Evolutionary conservation across 441 rosid genomes (phyloP).

Genomic region (Hura crepitans): DNA sequence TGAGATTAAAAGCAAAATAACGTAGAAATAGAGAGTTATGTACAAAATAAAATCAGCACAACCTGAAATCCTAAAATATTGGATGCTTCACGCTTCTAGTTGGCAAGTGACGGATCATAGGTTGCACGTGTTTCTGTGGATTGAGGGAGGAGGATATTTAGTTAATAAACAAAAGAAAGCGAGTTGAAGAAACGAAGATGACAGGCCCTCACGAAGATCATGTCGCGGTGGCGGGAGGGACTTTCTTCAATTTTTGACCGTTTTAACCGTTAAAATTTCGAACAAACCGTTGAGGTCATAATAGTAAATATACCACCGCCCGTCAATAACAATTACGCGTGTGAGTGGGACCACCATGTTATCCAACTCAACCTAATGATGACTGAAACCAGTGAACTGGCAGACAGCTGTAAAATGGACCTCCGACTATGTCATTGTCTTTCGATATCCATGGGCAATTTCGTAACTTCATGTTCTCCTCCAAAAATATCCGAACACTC

Average conservation of each 20-base stretch:
- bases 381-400: conserved; percentile 7
- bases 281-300: conserved; percentile 5
- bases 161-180: too few relatives aligned
- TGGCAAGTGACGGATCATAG: too few relatives aligned
- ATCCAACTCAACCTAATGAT: conserved; percentile 21
- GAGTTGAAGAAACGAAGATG: too few relatives aligned
- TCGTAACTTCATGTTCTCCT: not conserved
- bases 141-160: too few relatives aligned
- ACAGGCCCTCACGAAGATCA: too few relatives aligned
- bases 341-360: conserved; percentile 27
- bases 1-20: not conserved
- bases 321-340: conserved; percentile 29
- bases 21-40: too few relatives aligned
- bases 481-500: not conserved
- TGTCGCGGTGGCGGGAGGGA: not conserved
- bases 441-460: not conserved
- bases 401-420: conserved; percentile 24
- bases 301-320: not conserved
- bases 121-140: too few relatives aligned
- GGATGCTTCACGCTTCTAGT: too few relatives aligned
- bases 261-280: not conserved
- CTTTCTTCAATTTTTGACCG: too few relatives aligned
- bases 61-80: too few relatives aligned
- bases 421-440: not conserved
- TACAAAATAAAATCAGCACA: too few relatives aligned